A percentile compares a stretch with the other conserved stretches of the same genome.
Evolutionary conservation across 75 land plant species (phyloP).

Genomic region (Sequoiadendron giganteum): DNA sequence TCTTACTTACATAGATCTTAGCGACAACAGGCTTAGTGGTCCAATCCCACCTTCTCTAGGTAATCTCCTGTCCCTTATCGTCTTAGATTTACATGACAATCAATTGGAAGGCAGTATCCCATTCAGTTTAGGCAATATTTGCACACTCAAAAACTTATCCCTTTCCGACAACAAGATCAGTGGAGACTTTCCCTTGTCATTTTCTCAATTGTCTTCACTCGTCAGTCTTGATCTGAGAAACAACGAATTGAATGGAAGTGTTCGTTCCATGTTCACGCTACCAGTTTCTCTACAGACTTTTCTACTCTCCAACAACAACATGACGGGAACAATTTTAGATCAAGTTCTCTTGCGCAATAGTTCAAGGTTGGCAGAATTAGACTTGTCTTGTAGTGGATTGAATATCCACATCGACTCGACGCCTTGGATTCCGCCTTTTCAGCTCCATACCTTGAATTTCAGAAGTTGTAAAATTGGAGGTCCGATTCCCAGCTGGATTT

Average conservation of each 20-base stretch:
- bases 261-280: slow-evolving; percentile 23
- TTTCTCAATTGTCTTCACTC: neutral
- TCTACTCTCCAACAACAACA: neutral
- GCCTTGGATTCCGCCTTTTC: neutral
- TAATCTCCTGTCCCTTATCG: slow-evolving; percentile 21
- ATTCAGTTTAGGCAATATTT: too few relatives aligned
- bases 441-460: neutral
- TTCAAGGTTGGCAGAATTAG: neutral
- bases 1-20: slow-evolving; percentile 47
- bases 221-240: slow-evolving; percentile 23
- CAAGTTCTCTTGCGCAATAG: neutral
- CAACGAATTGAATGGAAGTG: slow-evolving; percentile 33
- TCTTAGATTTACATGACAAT: too few relatives aligned
- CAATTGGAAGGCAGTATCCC: too few relatives aligned
- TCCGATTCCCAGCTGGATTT: neutral
- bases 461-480: neutral
- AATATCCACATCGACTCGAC: neutral
- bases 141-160: neutral
- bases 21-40: slow-evolving; percentile 53
- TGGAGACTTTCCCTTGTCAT: neutral
- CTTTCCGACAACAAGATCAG: neutral
- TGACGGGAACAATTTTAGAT: neutral
- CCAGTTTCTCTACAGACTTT: slow-evolving; percentile 13
- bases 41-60: slow-evolving; percentile 42
- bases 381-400: neutral